Evolutionary conservation across 108 stramenopile genomes (phyloP), one percentile per base, ranked within the genome.

Genomic region (Chaetoceros muelleri): DNA sequence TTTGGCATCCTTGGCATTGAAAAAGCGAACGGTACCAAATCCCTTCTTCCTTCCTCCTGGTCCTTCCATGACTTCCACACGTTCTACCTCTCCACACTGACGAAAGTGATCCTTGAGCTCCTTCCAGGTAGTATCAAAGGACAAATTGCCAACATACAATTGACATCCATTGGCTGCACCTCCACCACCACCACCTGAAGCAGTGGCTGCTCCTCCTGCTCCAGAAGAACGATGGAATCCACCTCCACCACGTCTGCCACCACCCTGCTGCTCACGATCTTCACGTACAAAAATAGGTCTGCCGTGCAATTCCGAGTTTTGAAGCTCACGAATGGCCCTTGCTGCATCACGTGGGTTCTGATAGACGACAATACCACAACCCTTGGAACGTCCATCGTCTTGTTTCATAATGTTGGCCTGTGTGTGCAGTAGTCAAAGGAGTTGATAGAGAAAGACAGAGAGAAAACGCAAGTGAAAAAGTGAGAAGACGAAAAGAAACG

Each of bases 71-170:
- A 91, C 85, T 45, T 84, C 79, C n/a, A 88, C 88, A 30, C 81
- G 73, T 22, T 77, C 78, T 16, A 94, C 79, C 1, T 80, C 81
- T 1, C 87, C 89, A 73, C 67, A 70, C 45, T 76, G 64, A 29
- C 67, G 54, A 60, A 96, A 94, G 61, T 86, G 76, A 64, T 96
- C 92, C 61, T 95, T 95, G 46, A 96, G 76, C 10, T 88, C 84
- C 48, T 65, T 66, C 92, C 92, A 94, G 24, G 71, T 71, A 16
- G 84, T 78, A 19, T 81, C 75, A 53, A 62, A 88, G 28, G 84
- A 65, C 22, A 96, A 66, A 64, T 96, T 94, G n/a, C 87, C 81
- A 7, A 96, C 81, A 58, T 71, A 94, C 8, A 94, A 58, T 58
- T 83, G 78, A 16, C 59, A 72, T 30, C 72, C 76, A 27, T 60